These are phyloP conservation scores for Geotrichum phurueaensis DNA, from an alignment of 1,139 yeast species.

Conservation along the genomic window DNA sequence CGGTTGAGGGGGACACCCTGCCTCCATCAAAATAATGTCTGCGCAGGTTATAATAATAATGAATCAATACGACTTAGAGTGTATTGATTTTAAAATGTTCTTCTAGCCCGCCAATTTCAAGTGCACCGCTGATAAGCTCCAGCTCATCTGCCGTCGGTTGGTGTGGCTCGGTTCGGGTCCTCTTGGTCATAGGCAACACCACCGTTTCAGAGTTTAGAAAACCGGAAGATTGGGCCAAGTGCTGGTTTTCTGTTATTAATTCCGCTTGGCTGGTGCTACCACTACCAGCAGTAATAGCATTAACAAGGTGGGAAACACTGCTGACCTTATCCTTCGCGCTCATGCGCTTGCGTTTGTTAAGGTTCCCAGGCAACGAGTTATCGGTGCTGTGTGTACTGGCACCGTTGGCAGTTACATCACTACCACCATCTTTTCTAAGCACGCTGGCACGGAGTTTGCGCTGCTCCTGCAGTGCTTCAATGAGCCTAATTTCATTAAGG, in stretches of 20 bases:
- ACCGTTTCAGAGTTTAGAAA: neutral
- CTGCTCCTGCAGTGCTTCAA: neutral
- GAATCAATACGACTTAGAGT: neutral
- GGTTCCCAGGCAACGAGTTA: neutral
- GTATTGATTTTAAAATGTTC: neutral
- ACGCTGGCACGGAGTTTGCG: neutral
- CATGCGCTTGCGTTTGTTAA: neutral
- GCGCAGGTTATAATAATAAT: neutral
- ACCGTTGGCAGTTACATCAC: neutral
- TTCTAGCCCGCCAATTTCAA: neutral
- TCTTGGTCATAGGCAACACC: neutral
- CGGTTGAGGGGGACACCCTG: no score
- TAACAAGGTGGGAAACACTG: neutral
- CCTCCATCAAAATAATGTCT: neutral
- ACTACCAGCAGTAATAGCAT: neutral
- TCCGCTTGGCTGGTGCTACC: neutral
- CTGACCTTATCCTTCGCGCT: neutral
- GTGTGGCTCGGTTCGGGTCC: neutral
- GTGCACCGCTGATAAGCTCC: neutral
- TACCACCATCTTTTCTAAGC: neutral
- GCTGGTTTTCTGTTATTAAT: neutral
- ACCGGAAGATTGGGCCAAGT: neutral
- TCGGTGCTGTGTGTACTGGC: neutral
- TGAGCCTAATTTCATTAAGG: neutral
- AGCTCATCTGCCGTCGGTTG: neutral